phyloP scores from a whole-genome alignment of 768 basidiomycete genomes.

The Podaxis mareebaensis region DNA sequence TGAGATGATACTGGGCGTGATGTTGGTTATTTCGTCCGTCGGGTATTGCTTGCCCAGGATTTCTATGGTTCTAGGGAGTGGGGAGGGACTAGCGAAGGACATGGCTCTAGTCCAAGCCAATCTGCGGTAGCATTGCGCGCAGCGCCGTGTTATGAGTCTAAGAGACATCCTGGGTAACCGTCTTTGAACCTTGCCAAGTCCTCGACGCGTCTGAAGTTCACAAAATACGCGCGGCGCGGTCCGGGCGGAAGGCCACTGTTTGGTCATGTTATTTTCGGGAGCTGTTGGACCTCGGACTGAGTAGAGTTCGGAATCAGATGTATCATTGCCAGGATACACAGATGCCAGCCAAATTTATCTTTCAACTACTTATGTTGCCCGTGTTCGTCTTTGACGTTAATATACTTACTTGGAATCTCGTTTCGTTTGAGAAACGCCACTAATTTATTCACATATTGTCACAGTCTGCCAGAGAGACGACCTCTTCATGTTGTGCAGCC shows the following conservation, averaged over 20 bases:
- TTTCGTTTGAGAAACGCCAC: no score
- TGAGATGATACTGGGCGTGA: slow-evolving; percentile 80
- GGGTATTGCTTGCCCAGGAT: slow-evolving; percentile 70
- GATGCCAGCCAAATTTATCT: no score
- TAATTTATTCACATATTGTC: no score
- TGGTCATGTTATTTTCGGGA: slow-evolving; percentile 12
- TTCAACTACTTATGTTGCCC: no score
- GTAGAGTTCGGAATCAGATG: not conserved
- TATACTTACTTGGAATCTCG: no score
- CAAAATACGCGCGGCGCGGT: not conserved
- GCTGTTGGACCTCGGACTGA: not conserved
- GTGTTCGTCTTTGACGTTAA: no score
- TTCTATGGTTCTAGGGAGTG: slow-evolving; percentile 29
- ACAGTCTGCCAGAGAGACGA: no score
- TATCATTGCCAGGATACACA: not conserved
- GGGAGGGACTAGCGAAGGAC: slow-evolving; percentile 7
- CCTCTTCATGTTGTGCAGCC: no score
- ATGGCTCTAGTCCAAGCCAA: slow-evolving; percentile 1
- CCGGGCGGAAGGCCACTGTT: not conserved
- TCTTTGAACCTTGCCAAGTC: not conserved
- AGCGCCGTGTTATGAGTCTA: not conserved
- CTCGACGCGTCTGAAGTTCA: not conserved
- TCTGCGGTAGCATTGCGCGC: not conserved
- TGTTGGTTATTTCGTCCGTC: slow-evolving; percentile 81
- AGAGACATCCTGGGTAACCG: not conserved